Conservation (phyloP, 164 flowering plant species). For the Berberis vulgaris region DNA sequence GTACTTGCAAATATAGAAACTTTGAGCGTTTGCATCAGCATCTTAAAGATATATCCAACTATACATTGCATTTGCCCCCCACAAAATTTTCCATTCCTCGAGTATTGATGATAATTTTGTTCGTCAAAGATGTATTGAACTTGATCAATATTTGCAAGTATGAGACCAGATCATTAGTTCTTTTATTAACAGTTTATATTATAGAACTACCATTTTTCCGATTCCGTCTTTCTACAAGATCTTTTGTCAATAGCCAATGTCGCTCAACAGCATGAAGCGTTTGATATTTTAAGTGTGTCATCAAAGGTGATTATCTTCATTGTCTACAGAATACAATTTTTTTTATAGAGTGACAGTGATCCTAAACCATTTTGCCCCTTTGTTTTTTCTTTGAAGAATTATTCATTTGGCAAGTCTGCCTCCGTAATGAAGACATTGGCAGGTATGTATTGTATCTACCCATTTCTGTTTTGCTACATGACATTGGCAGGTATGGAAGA, state of each 20-base stretch:
- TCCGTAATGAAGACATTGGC: constrained; percentile 94
- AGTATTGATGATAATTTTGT: constrained; percentile 96
- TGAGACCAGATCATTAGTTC: constrained; percentile 8
- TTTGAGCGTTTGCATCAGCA: constrained; percentile 92
- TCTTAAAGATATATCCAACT: constrained; percentile 94
- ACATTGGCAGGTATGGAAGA: not conserved
- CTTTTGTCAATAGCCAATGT: constrained; percentile 95
- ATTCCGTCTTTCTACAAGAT: constrained; percentile 42
- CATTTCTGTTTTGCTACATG: not conserved
- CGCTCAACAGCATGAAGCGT: constrained; percentile 99
- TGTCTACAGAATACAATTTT: not conserved
- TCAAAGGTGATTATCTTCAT: constrained; percentile 57
- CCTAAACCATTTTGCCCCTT: not conserved
- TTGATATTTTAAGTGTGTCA: constrained; percentile 87
- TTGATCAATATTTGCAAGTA: constrained; percentile 92
- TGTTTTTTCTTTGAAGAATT: constrained; percentile 47
- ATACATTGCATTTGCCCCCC: constrained; percentile 92
- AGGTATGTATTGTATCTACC: constrained; percentile 34
- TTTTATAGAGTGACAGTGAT: not conserved
- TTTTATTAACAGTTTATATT: constrained; percentile 2
- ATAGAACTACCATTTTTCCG: constrained; percentile 10
- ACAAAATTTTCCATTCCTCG: constrained; percentile 91
- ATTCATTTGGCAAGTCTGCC: constrained; percentile 85
- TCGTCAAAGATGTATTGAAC: constrained; percentile 97
- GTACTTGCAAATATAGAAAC: constrained; percentile 75